A percentile compares a stretch with the other conserved stretches of the same genome.
Conservation (phyloP, 176 grass and related monocot species). For the Raddia distichophylla region DNA sequence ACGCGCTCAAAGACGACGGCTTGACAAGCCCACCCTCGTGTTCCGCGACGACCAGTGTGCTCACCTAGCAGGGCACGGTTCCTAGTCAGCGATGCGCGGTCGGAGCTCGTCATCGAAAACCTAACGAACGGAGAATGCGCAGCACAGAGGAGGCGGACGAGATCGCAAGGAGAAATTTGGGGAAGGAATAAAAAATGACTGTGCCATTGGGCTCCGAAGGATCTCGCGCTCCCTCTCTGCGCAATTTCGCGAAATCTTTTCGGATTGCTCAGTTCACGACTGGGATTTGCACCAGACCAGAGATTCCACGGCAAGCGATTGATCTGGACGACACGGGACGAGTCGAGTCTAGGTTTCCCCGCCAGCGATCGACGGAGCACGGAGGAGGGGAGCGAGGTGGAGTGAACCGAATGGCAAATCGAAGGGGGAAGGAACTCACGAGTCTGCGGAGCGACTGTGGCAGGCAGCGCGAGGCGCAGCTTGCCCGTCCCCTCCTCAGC, state of each 20-base stretch:
- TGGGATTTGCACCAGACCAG: neutral
- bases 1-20: constrained; percentile 77
- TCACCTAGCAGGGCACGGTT: constrained; percentile 48
- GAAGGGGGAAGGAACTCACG: constrained; percentile 15
- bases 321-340: neutral
- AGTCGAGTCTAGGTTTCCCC: neutral
- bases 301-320: neutral
- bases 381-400: neutral
- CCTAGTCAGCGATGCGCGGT: neutral
- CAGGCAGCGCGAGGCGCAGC: neutral
- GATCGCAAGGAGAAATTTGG: neutral
- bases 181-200: neutral
- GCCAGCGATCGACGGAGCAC: neutral
- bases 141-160: neutral
- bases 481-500: constrained; percentile 22
- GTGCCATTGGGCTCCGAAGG: neutral
- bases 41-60: constrained; percentile 80
- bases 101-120: neutral
- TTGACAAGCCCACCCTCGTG: constrained; percentile 84
- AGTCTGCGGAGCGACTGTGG: constrained; percentile 34
- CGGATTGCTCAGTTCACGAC: neutral
- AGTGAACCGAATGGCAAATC: neutral
- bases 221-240: neutral
- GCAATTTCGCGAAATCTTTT: neutral
- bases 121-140: neutral